phyloP scores from a whole-genome alignment of 306 rosid species.

The Hippophae rhamnoides region DNA sequence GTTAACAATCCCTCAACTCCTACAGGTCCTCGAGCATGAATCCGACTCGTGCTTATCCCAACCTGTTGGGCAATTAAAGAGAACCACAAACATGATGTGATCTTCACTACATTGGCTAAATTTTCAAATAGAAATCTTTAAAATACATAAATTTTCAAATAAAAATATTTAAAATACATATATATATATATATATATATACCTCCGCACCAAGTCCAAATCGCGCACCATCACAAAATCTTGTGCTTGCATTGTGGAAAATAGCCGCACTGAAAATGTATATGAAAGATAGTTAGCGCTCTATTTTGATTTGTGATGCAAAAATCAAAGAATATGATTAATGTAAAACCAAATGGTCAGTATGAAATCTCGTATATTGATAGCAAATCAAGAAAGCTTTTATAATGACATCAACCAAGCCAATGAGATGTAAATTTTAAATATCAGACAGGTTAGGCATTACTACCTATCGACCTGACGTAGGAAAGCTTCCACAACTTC shows the following conservation, averaged over 20 bases:
- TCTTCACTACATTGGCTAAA: neutral
- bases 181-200: conserved; percentile 12
- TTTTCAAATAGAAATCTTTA: neutral
- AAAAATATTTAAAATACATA: neutral
- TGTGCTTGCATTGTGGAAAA: conserved; percentile 94
- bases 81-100: conserved; percentile 9
- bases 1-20: conserved; percentile 98
- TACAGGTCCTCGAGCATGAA: conserved; percentile 97
- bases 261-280: conserved; percentile 73
- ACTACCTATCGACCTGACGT: conserved; percentile 80
- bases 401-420: neutral
- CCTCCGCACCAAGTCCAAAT: conserved; percentile 99
- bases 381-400: neutral
- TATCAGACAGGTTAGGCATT: conserved; percentile 1
- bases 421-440: neutral
- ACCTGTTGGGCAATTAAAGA: conserved; percentile 40
- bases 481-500: conserved; percentile 63
- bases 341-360: too few relatives aligned
- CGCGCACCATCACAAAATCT: conserved; percentile 94
- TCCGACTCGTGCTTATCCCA: conserved; percentile 93
- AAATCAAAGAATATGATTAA: too few relatives aligned
- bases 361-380: neutral
- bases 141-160: neutral
- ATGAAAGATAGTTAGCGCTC: neutral
- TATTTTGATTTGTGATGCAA: too few relatives aligned